These are phyloP conservation scores for Coemansia sp. DNA, from an alignment of 192 early-diverging fungal genomes.

Conservation along the genomic window DNA sequence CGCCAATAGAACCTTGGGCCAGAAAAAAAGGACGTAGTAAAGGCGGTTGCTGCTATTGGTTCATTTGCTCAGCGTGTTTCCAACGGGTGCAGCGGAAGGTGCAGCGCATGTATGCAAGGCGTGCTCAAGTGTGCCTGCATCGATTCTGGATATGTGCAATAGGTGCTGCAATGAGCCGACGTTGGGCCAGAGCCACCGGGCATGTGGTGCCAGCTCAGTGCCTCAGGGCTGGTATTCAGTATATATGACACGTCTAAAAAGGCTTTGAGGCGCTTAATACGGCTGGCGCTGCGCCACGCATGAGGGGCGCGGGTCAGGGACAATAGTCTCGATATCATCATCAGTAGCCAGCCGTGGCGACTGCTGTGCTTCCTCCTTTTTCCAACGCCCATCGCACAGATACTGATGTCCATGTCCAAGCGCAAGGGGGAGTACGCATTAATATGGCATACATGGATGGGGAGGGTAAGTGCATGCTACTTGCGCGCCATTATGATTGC, in stretches of 20 bases:
- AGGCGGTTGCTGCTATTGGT: not conserved
- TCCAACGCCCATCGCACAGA: not conserved
- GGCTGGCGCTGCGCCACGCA: not conserved
- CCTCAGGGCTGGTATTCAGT: not conserved
- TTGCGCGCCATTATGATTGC: not conserved
- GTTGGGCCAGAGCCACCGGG: not conserved
- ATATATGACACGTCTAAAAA: not conserved
- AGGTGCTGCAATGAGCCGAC: slow-evolving; percentile 1
- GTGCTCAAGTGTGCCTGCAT: not conserved
- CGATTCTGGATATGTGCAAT: slow-evolving; percentile 6
- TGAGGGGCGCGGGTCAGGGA: not conserved
- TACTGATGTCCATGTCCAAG: not conserved
- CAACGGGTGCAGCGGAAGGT: not conserved
- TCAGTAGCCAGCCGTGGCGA: slow-evolving; percentile 1
- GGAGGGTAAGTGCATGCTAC: not conserved
- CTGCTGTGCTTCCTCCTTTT: not conserved
- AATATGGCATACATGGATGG: slow-evolving; percentile 2
- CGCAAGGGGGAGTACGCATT: not conserved
- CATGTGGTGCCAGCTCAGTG: not conserved
- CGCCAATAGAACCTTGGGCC: not conserved
- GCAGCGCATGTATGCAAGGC: slow-evolving; percentile 4
- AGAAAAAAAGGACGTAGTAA: not conserved
- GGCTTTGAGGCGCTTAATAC: not conserved
- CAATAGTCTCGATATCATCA: not conserved
- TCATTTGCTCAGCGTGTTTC: not conserved